These are phyloP conservation scores for Flagelloscypha sp. DNA, from an alignment of 768 basidiomycete genomes.

Conservation along the genomic window DNA sequence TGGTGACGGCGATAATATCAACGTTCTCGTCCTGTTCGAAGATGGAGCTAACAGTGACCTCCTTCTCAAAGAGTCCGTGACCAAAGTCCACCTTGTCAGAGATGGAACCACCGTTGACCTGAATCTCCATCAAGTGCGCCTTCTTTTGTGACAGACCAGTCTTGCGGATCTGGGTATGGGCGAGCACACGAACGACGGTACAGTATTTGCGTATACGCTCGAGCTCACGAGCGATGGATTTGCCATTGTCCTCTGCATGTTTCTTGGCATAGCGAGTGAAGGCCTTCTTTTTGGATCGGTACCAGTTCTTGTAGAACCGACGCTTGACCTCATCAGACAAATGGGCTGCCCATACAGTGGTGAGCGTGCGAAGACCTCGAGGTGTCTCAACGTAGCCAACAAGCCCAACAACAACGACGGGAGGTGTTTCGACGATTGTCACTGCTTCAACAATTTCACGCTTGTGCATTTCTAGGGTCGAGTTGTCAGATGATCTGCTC, in stretches of 20 bases:
- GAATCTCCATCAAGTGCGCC: constrained; percentile 99
- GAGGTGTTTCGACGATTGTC: constrained; percentile 92
- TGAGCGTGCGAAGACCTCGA: constrained; percentile 95
- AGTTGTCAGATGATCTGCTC: not conserved
- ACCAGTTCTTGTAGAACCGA: constrained; percentile 99
- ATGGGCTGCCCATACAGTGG: constrained; percentile 98
- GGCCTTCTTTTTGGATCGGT: constrained; percentile 99
- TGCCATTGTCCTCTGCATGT: constrained; percentile 90
- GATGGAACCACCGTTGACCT: constrained; percentile 93
- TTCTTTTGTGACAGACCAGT: constrained; percentile 98
- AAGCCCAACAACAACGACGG: constrained; percentile 93
- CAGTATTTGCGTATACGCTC: constrained; percentile 99
- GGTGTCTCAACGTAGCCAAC: constrained; percentile 99
- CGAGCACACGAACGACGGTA: constrained; percentile 98
- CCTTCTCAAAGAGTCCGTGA: constrained; percentile 92
- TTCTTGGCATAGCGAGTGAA: constrained; percentile 99
- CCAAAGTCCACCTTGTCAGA: constrained; percentile 98
- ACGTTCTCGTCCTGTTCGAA: constrained; percentile 97
- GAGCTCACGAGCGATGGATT: constrained; percentile 88
- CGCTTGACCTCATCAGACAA: constrained; percentile 97
- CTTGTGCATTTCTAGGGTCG: constrained; percentile 92
- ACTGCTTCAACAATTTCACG: constrained; percentile 98
- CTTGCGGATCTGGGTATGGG: constrained; percentile 98
- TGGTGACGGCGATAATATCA: constrained; percentile 96
- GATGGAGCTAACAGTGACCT: constrained; percentile 72